phyloP scores from a whole-genome alignment of 352 stramenopile species.

The Thraustotheca clavata region DNA sequence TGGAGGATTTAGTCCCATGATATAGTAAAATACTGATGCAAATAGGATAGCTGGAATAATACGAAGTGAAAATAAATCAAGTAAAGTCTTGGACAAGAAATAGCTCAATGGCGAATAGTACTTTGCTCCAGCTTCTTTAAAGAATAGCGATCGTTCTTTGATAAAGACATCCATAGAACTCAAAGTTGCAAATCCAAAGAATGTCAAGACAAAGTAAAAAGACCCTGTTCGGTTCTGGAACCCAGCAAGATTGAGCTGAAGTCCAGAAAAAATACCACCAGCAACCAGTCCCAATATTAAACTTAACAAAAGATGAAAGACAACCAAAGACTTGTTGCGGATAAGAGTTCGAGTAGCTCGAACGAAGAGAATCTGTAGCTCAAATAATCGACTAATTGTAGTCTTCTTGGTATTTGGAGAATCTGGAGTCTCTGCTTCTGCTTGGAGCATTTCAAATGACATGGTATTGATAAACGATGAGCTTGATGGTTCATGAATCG shows the following conservation, averaged over 20 bases:
- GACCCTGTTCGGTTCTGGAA: constrained; percentile 80
- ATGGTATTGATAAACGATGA: not conserved
- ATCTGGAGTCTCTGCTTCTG: not conserved
- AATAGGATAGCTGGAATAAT: constrained; percentile 67
- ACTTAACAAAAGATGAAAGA: constrained; percentile 54
- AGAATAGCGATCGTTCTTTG: constrained; percentile 57
- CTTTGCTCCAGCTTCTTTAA: constrained; percentile 64
- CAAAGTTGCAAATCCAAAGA: constrained; percentile 78
- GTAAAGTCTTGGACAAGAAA: constrained; percentile 61
- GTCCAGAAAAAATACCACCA: constrained; percentile 70
- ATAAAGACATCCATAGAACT: constrained; percentile 84
- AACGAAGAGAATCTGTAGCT: constrained; percentile 59
- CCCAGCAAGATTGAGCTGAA: constrained; percentile 69
- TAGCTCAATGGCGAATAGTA: constrained; percentile 76
- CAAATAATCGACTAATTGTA: constrained; percentile 28
- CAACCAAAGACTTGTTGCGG: constrained; percentile 57
- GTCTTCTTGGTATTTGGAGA: no score
- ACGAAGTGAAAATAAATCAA: constrained; percentile 67
- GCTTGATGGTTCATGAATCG: not conserved
- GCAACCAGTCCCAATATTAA: constrained; percentile 50
- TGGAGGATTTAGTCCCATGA: constrained; percentile 69
- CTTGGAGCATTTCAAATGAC: not conserved
- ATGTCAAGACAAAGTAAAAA: constrained; percentile 82
- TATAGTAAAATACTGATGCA: constrained; percentile 80
- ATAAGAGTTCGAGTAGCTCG: constrained; percentile 64